Conservation (phyloP, 352 stramenopile genomes). For the Peronosclerospora sorghi region DNA sequence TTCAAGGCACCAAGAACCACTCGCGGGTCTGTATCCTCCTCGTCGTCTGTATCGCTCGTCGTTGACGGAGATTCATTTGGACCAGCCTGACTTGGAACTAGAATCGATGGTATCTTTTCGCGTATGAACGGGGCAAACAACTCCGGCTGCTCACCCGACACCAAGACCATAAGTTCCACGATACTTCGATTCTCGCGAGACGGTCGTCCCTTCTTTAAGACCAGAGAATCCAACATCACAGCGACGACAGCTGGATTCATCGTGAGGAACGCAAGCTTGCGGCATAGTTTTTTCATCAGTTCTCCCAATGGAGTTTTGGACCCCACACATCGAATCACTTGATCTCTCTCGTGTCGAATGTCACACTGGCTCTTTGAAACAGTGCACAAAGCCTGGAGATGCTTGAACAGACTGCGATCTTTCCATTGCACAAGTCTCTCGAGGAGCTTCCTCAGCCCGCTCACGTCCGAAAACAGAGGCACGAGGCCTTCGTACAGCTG, state of each 20-base stretch:
- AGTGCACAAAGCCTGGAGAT: slow-evolving; percentile 50
- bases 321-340: slow-evolving; percentile 64
- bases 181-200: slow-evolving; percentile 41
- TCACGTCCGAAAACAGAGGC: slow-evolving; percentile 51
- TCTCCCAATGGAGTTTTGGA: slow-evolving; percentile 69
- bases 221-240: slow-evolving; percentile 33
- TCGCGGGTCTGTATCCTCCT: slow-evolving; percentile 28
- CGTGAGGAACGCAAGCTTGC: slow-evolving; percentile 61
- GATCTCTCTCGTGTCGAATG: slow-evolving; percentile 40
- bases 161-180: slow-evolving; percentile 43
- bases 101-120: slow-evolving; percentile 34
- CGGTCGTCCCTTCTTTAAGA: slow-evolving; percentile 12
- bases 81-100: slow-evolving; percentile 17
- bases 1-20: slow-evolving; percentile 41
- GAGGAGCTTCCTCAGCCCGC: slow-evolving; percentile 40
- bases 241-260: slow-evolving; percentile 35
- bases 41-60: slow-evolving; percentile 19
- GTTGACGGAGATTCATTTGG: slow-evolving; percentile 3
- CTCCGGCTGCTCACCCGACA: slow-evolving; percentile 34
- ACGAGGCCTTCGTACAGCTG: slow-evolving; percentile 27
- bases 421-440: slow-evolving; percentile 63
- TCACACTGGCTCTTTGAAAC: slow-evolving; percentile 37
- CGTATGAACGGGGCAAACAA: slow-evolving; percentile 44
- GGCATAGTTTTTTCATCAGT: slow-evolving; percentile 76
- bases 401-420: slow-evolving; percentile 70